Conservation (phyloP, 352 stramenopile genomes). For the Phytophthora nicotianae region DNA sequence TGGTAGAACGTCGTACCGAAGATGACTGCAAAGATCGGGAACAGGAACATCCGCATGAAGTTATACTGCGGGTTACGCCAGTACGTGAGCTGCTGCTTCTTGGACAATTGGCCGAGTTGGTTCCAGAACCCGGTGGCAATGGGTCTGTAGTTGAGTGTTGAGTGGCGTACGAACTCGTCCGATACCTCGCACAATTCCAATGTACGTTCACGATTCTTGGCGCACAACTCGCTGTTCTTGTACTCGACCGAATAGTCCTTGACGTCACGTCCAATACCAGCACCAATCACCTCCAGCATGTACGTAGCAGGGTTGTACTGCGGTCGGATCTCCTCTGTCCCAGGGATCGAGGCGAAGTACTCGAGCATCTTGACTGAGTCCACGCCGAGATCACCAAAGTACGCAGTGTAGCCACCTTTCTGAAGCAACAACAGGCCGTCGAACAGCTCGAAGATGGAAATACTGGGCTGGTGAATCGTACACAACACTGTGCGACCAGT, state of each 20-base stretch:
- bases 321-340: conserved; percentile 62
- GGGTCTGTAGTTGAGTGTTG: conserved; percentile 46
- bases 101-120: conserved; percentile 38
- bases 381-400: conserved; percentile 89
- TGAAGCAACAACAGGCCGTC: conserved; percentile 90
- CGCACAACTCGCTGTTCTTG: neutral
- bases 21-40: conserved; percentile 56
- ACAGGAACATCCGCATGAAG: conserved; percentile 58
- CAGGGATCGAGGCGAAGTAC: conserved; percentile 88
- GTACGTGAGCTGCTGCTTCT: conserved; percentile 55
- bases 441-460: conserved; percentile 57
- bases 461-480: conserved; percentile 30
- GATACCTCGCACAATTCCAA: conserved; percentile 19
- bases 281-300: conserved; percentile 88
- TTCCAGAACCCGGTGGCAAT: conserved; percentile 52
- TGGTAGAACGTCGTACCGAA: conserved; percentile 33
- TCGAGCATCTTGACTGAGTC: conserved; percentile 81
- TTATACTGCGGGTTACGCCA: conserved; percentile 61
- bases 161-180: conserved; percentile 42
- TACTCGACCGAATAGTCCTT: conserved; percentile 66
- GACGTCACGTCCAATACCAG: conserved; percentile 60
- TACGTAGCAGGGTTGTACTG: conserved; percentile 91
- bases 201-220: conserved; percentile 29
- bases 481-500: conserved; percentile 89
- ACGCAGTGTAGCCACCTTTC: conserved; percentile 64